Percentiles rank a stretch among this genome's conserved stretches.
These are phyloP conservation scores for Bacterosira constricta DNA, from an alignment of 108 stramenopile genomes.

Conservation along the genomic window DNA sequence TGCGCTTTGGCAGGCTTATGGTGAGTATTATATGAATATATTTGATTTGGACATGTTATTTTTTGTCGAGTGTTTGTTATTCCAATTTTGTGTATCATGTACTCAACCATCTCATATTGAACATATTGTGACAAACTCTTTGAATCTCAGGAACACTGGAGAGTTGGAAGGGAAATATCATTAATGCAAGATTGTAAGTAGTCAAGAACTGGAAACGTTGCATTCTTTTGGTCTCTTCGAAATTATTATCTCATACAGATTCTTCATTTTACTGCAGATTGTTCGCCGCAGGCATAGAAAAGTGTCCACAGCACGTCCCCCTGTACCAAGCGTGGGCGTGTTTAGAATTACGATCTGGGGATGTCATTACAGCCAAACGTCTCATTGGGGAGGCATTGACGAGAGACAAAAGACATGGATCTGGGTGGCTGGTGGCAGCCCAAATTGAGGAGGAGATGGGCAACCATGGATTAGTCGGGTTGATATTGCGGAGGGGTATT, in stretches of 20 bases:
- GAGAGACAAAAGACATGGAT: conserved; percentile 68
- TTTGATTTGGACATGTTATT: no score
- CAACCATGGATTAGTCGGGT: conserved; percentile 63
- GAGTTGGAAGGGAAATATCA: conserved; percentile 62
- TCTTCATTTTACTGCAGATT: conserved; percentile 19
- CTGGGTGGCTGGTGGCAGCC: conserved; percentile 78
- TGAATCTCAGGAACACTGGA: conserved; percentile 65
- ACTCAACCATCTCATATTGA: no score
- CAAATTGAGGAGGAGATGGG: conserved; percentile 60
- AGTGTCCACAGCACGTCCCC: conserved; percentile 66
- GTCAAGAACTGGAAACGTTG: no score
- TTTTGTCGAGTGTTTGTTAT: not conserved
- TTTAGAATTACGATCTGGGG: conserved; percentile 68
- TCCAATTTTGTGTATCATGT: not conserved
- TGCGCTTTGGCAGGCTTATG: conserved; percentile 84
- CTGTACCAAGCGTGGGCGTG: conserved; percentile 84
- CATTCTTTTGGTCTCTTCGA: no score
- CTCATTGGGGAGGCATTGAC: conserved; percentile 79
- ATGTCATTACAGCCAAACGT: conserved; percentile 63
- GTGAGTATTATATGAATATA: conserved; percentile 20
- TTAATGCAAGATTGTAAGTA: conserved; percentile 54
- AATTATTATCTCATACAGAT: no score
- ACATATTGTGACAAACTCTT: no score
- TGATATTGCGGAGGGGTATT: conserved; percentile 75
- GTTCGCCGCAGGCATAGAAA: conserved; percentile 72